A percentile compares a stretch with the other conserved stretches of the same genome.
These are phyloP conservation scores for Pichia sp. DNA, from an alignment of 1,139 yeast genomes.

Conservation along the genomic window DNA sequence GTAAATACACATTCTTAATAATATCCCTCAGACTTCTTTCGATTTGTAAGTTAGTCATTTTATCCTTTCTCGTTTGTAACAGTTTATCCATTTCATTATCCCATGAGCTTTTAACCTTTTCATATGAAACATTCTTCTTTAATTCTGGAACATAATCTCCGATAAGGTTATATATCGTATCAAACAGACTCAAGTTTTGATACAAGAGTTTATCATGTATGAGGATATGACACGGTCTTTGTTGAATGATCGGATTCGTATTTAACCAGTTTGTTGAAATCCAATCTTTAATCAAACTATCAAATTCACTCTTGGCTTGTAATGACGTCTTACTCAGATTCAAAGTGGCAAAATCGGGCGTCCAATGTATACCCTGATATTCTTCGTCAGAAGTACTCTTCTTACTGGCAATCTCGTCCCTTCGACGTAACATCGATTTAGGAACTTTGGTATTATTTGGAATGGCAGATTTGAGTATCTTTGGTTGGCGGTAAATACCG, in stretches of 20 bases:
- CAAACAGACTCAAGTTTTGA: constrained; percentile 20
- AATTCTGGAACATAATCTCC: constrained; percentile 1
- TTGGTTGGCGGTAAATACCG: constrained; percentile 11
- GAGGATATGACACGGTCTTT: constrained; percentile 26
- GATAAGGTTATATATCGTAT: constrained; percentile 13
- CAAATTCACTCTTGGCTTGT: constrained; percentile 23
- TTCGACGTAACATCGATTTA: constrained; percentile 6
- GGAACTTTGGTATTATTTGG: constrained; percentile 7
- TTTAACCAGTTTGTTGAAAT: constrained; percentile 24
- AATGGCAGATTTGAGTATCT: background rate
- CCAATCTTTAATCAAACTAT: constrained; percentile 26
- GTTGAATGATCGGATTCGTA: constrained; percentile 18
- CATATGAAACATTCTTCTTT: background rate
- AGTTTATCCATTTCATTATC: constrained; percentile 11
- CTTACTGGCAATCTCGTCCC: constrained; percentile 1
- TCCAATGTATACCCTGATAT: constrained; percentile 3
- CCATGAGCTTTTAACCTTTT: constrained; percentile 5
- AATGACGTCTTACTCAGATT: constrained; percentile 15
- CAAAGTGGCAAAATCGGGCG: constrained; percentile 13
- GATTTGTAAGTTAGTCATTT: constrained; percentile 3
- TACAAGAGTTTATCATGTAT: constrained; percentile 28
- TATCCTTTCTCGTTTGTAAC: background rate
- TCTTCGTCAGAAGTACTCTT: background rate
- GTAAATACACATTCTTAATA: constrained; percentile 15
- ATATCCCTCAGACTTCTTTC: constrained; percentile 15